Evolutionary conservation across 192 early-diverging fungal genomes (phyloP), one percentile per base, ranked within the genome.

Genomic region (Powellomyces hirtus): DNA sequence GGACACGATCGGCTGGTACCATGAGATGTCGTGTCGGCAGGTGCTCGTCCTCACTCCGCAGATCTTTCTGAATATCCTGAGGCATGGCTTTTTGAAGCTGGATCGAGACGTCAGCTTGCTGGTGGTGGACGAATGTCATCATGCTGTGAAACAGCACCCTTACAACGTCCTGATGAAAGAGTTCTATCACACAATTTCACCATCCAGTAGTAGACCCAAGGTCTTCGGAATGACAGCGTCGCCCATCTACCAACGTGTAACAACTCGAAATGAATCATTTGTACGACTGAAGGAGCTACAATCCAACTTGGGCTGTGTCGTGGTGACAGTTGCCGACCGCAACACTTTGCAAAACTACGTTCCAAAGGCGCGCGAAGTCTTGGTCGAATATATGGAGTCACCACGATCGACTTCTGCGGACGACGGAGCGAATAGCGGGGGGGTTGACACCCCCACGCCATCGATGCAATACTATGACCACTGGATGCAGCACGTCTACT

Each of bases 141-240:
- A 98, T 68, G 83, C 93, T 5, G 20, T 92, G 86, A 79, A 85
- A 20, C 75, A 81, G 26, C 93, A 95, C 66, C 90, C 92, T 0
- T 95, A 90, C 73, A 79, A 85, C 61, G 59, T 87, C 10, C 86
- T 96, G 36, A 93, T 96, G 91, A 81, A 80, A 49, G 88, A 92
- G 58, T 92, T 93, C 70, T 98, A 95, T 71, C 75, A 83, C 59
- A 71, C 76, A 14, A 76, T 81, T 14, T 75, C 79, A 0, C 64
- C 62, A 0, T 55, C 55, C 4, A 59, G 76, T 8, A 20, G 88
- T 85, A 74, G 85, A 29, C 94, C 94, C 8, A 89, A 89, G 59
- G 80, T 98, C 0, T 93, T 98, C 76, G 91, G 93, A 0, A 94
- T 97, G 91, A 95, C 94, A 0, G 94, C 96, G 0, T 95, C 92